phyloP scores from a whole-genome alignment of 129 eudicot species.

The Logfia minima region DNA sequence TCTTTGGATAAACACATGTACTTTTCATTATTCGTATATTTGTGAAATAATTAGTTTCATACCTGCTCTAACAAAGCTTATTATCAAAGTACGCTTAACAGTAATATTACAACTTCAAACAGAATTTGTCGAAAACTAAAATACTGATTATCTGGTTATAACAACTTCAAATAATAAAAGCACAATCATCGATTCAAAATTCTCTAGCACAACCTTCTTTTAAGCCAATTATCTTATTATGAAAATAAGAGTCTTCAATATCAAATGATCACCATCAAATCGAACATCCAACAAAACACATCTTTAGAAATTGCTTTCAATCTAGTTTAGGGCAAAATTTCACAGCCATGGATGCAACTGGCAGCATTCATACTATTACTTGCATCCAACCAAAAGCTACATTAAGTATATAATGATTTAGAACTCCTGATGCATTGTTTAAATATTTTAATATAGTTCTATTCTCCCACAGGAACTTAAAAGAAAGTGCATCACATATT shows the following conservation, averaged over 20 bases:
- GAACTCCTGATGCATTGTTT: not conserved
- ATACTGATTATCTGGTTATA: not conserved
- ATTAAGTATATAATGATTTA: not conserved
- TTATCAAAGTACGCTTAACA: not conserved
- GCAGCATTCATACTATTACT: not conserved
- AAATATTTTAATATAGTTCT: not conserved
- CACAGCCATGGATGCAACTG: not conserved
- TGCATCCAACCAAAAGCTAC: not conserved
- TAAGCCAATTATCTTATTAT: not conserved
- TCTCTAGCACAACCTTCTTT: not conserved
- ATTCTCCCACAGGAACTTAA: not conserved
- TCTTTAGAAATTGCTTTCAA: not conserved
- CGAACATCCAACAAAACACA: not conserved
- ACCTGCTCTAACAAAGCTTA: slow-evolving; percentile 1
- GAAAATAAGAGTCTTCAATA: not conserved
- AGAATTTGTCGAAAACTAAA: not conserved
- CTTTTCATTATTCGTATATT: not conserved
- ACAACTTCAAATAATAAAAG: not conserved
- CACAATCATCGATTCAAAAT: not conserved
- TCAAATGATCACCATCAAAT: not conserved
- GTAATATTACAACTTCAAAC: not conserved
- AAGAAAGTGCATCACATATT: not conserved
- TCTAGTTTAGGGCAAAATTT: not conserved
- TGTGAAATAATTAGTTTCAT: not conserved
- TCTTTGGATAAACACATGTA: not conserved